Base-by-base conservation (phyloP, 495 filamentous ascomycete species). In the Aspergillus indologenus region DNA sequence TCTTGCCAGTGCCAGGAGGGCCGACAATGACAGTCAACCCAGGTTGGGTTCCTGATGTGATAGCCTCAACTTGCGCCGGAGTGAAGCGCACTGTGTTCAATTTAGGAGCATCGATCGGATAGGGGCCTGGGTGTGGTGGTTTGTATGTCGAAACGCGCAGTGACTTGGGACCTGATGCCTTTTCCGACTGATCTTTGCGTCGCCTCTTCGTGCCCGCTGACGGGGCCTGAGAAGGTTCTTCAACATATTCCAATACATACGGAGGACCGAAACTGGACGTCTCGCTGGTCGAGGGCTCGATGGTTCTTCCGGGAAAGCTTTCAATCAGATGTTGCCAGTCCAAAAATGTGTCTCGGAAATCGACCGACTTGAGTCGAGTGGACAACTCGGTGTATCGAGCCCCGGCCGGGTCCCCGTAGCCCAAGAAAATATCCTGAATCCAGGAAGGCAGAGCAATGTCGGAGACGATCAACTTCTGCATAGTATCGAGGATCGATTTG, bases 1-100 rank as follows among this genome's bases (percentile, higher is more conserved):
- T 99, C 76, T 99, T 99, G 57, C 94, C 94, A 3, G 94, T 99
- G 15, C 94, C 94, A 9, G 94, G 94, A 44, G 94, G 94, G 0
- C 94, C 94, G 56, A 98, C 91, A 59, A 99, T 90, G 61, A 99
- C 83, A 12, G 92, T 96, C 47, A 99, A 81, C 14, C 94, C 94
- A 17, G 94, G 95, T 64, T 99, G 96, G 22, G 88, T 94, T 19
- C 94, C 94, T 34, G 94, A 97, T 44, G 86, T 82, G 60, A 99
- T 96, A 45, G 94, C 94, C 66, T 96, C 89, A 45, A 95, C 83
- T 70, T 99, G 94, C 4, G 88, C 81, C 23, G 95, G 85, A 2
- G 94, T 99, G 71, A 98, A 99, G 21, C 89, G 88, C 44, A 98
- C 82, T 11, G 77, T 71, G 61, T 98, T 99, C 44, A 87, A 75